Evolutionary conservation across 257 asterid genomes (phyloP).

Genomic region (Leptodermis oblonga): DNA sequence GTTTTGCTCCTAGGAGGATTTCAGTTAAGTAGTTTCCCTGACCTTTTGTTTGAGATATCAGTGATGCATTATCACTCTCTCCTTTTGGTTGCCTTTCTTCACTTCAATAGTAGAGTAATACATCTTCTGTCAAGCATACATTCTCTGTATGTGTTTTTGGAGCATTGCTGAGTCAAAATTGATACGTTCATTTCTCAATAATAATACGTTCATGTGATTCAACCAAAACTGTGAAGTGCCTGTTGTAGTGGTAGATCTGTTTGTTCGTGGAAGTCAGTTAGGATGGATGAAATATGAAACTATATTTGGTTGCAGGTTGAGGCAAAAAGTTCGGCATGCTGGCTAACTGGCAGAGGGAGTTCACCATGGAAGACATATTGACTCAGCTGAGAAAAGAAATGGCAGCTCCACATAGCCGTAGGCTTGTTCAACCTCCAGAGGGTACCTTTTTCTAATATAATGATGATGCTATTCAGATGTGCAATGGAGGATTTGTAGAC

Average conservation of each 20-base stretch:
- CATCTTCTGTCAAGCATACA: background rate
- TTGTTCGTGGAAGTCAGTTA: background rate
- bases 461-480: constrained; percentile 8
- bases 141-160: too few relatives aligned
- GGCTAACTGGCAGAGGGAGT: constrained; percentile 75
- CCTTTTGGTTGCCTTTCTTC: background rate
- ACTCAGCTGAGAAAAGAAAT: constrained; percentile 62
- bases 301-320: constrained; percentile 21
- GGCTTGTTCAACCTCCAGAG: constrained; percentile 80
- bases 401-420: constrained; percentile 63
- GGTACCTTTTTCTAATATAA: constrained; percentile 69
- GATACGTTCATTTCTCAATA: too few relatives aligned
- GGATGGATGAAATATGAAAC: background rate
- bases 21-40: background rate
- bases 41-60: background rate
- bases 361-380: constrained; percentile 64
- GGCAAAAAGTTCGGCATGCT: constrained; percentile 55
- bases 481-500: constrained; percentile 13
- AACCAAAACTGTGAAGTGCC: too few relatives aligned
- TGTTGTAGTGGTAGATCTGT: constrained; percentile 50
- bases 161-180: background rate
- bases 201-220: too few relatives aligned
- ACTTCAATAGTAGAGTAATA: background rate
- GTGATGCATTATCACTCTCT: background rate
- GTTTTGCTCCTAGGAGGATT: background rate